Conservation (phyloP, 2,329 filamentous ascomycete genomes). For the Atkinsonella texensis region DNA sequence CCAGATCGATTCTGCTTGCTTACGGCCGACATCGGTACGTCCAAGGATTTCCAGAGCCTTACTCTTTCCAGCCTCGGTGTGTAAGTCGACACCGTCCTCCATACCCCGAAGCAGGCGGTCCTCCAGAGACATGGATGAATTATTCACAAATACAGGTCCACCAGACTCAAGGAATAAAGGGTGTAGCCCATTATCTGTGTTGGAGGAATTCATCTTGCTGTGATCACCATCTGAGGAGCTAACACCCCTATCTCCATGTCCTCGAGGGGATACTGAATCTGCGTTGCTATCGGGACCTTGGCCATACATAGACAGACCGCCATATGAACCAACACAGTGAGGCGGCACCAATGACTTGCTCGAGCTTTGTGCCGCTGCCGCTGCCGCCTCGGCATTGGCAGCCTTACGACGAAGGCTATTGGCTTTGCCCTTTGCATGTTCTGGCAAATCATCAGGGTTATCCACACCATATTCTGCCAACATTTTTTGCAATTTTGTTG, state of each 20-base stretch:
- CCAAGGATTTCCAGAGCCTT: constrained; percentile 41
- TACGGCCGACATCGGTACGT: constrained; percentile 37
- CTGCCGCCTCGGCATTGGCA: constrained; percentile 42
- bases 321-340: constrained; percentile 12
- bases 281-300: constrained; percentile 7
- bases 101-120: constrained; percentile 37
- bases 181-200: constrained; percentile 28
- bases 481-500: constrained; percentile 93
- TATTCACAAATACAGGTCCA: constrained; percentile 29
- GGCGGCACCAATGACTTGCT: constrained; percentile 12
- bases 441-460: constrained; percentile 80
- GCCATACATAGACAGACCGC: constrained; percentile 15
- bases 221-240: constrained; percentile 10
- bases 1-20: constrained; percentile 38
- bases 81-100: constrained; percentile 32
- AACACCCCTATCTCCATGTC: not conserved
- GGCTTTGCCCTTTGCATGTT: constrained; percentile 68
- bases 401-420: constrained; percentile 63
- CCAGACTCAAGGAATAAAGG: constrained; percentile 31
- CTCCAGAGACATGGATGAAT: constrained; percentile 32
- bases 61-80: constrained; percentile 33
- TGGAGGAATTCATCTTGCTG: constrained; percentile 25
- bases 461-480: constrained; percentile 80
- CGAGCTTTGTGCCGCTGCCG: constrained; percentile 17
- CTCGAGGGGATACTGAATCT: constrained; percentile 6